Percentiles rank a stretch among this genome's conserved stretches.
Evolutionary conservation across 1,284 basidiomycete genomes (phyloP).

Genomic region (Pascua sp.): DNA sequence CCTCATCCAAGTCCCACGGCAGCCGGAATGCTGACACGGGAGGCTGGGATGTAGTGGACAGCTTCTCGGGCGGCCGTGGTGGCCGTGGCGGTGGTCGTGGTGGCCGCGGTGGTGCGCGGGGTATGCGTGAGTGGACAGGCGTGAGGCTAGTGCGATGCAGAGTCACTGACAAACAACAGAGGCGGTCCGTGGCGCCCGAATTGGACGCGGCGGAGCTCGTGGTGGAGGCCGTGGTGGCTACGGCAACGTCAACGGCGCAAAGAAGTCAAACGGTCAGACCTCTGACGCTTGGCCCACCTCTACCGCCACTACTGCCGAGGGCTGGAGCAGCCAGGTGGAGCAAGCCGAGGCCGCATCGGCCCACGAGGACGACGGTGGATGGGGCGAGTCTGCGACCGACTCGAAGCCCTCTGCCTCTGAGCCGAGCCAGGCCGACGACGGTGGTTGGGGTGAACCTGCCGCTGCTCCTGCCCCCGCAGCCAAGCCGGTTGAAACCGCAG

Average conservation of each 20-base stretch:
- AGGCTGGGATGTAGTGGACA: conserved; percentile 38
- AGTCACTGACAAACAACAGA: conserved; percentile 3
- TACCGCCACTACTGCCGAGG: conserved; percentile 39
- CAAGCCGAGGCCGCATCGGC: conserved; percentile 30
- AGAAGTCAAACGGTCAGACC: conserved; percentile 20
- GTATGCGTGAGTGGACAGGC: conserved; percentile 8
- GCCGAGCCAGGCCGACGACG: conserved; percentile 9
- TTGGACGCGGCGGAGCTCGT: conserved; percentile 38
- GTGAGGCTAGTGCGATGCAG: neutral
- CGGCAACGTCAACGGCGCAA: conserved; percentile 23
- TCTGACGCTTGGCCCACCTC: conserved; percentile 32
- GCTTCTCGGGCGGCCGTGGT: conserved; percentile 24
- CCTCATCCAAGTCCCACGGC: conserved; percentile 28
- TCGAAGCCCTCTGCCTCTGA: conserved; percentile 10
- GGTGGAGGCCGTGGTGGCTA: conserved; percentile 44
- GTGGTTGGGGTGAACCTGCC: conserved; percentile 13
- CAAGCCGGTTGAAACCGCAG: conserved; percentile 42
- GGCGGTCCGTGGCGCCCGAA: conserved; percentile 16
- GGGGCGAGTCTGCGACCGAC: conserved; percentile 13
- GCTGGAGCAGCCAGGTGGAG: conserved; percentile 40
- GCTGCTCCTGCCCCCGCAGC: conserved; percentile 30
- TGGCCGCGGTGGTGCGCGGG: conserved; percentile 30
- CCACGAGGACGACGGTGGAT: conserved; percentile 22
- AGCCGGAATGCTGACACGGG: conserved; percentile 45
- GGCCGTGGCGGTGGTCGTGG: conserved; percentile 31